phyloP scores from a whole-genome alignment of 2,329 filamentous ascomycete genomes.

The Alternaria panax region DNA sequence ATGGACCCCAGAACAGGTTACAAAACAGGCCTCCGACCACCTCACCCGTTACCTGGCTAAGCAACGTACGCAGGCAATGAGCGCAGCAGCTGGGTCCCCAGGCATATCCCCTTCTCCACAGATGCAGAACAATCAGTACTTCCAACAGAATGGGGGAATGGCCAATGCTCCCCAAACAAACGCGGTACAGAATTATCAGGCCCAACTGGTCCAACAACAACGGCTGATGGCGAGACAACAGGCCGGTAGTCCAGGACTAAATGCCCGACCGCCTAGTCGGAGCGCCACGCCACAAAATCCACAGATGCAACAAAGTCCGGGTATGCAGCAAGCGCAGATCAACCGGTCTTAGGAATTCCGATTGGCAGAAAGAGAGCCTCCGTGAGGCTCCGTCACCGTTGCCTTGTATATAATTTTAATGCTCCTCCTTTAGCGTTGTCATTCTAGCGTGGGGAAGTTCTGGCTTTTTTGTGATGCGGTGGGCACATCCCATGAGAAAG shows the following conservation, averaged over 20 bases:
- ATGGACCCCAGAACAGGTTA: conserved; percentile 44
- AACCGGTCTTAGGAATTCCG: conserved; percentile 23
- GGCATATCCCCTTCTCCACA: conserved; percentile 43
- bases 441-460: conserved; percentile 17
- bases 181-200: conserved; percentile 48
- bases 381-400: conserved; percentile 26
- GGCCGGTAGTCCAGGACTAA: conserved; percentile 43
- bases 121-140: conserved; percentile 45
- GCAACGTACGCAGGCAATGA: conserved; percentile 48
- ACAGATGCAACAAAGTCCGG: conserved; percentile 45
- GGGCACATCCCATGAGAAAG: conserved; percentile 9
- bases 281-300: conserved; percentile 51
- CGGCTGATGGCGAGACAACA: conserved; percentile 45
- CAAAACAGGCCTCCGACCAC: conserved; percentile 46
- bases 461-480: conserved; percentile 3
- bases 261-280: conserved; percentile 43
- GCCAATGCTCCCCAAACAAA: conserved; percentile 42
- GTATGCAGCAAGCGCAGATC: conserved; percentile 44
- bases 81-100: conserved; percentile 45
- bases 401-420: conserved; percentile 45
- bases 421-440: conserved; percentile 26
- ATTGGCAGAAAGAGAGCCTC: conserved; percentile 18
- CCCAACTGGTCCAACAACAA: conserved; percentile 49
- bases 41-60: conserved; percentile 42
- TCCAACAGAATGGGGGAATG: conserved; percentile 41